Conservation (phyloP, 192 early-diverging fungal genomes). For the Chytriomyces sp. region DNA sequence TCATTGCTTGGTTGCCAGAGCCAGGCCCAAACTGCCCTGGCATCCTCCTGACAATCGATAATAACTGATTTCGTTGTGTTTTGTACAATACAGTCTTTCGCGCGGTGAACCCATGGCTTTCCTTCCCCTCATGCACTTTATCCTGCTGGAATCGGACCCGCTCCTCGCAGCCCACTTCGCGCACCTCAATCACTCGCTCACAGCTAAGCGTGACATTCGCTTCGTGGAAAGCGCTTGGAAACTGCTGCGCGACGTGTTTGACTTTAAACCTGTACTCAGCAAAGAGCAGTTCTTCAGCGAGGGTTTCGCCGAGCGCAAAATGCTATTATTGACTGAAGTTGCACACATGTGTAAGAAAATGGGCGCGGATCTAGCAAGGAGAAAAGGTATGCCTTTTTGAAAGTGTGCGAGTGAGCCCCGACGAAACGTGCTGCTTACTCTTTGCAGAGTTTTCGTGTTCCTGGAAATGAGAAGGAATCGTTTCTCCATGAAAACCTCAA, state of each 20-base stretch:
- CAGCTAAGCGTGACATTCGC: slow-evolving; percentile 52
- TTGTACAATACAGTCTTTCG: slow-evolving; percentile 25
- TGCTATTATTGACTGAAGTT: slow-evolving; percentile 45
- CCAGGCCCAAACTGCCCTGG: background rate
- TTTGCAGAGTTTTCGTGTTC: too few relatives aligned
- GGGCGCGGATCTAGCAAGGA: background rate
- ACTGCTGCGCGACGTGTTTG: slow-evolving; percentile 56
- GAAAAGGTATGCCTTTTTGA: too few relatives aligned
- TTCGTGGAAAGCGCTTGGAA: slow-evolving; percentile 54
- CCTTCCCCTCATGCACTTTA: slow-evolving; percentile 60
- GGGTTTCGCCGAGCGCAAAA: slow-evolving; percentile 56
- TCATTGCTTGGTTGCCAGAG: too few relatives aligned
- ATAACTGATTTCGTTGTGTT: too few relatives aligned
- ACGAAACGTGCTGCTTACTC: too few relatives aligned
- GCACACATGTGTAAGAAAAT: slow-evolving; percentile 3
- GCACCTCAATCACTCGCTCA: slow-evolving; percentile 43
- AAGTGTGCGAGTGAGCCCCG: too few relatives aligned
- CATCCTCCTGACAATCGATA: background rate
- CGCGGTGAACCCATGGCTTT: slow-evolving; percentile 51
- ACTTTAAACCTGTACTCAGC: slow-evolving; percentile 51
- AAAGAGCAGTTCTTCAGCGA: slow-evolving; percentile 51
- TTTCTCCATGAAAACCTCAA: too few relatives aligned
- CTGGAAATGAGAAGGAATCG: too few relatives aligned
- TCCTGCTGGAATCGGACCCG: slow-evolving; percentile 53
- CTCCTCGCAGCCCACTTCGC: slow-evolving; percentile 44